phyloP scores from a whole-genome alignment of 371 early-diverging fungal species.

The Mucor mucedo region DNA sequence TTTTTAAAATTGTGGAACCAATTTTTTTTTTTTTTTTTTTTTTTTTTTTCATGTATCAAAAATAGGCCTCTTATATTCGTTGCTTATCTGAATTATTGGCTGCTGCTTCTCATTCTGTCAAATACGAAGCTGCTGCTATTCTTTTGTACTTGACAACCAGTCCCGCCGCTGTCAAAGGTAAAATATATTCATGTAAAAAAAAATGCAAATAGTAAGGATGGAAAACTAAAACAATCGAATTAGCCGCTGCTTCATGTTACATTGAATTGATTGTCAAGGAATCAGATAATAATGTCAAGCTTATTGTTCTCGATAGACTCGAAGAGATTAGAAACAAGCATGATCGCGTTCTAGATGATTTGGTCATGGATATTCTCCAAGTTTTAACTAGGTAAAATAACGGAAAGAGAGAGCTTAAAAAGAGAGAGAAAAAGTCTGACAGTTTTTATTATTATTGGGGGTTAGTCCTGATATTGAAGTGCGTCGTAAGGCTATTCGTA shows the following conservation, averaged over 20 bases:
- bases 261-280: constrained; percentile 91
- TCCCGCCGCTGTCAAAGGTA: constrained; percentile 88
- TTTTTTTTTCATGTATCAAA: background rate
- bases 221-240: background rate
- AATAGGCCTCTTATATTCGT: constrained; percentile 84
- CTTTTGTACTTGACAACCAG: constrained; percentile 87
- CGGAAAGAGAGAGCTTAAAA: background rate
- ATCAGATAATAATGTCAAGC: constrained; percentile 96
- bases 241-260: constrained; percentile 89
- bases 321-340: constrained; percentile 86
- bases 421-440: background rate
- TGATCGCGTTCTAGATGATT: constrained; percentile 85
- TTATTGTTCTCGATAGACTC: constrained; percentile 92
- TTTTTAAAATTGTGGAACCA: background rate
- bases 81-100: constrained; percentile 86
- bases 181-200: too few species aligned
- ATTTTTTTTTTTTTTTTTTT: background rate
- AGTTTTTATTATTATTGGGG: background rate
- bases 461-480: constrained; percentile 92
- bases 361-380: constrained; percentile 93
- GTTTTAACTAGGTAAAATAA: constrained; percentile 71
- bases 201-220: too few species aligned
- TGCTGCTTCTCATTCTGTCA: constrained; percentile 85
- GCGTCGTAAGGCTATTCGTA: constrained; percentile 85
- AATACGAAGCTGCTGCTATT: constrained; percentile 96